Conservation (phyloP, 768 basidiomycete genomes). For the Panellus pusillus region DNA sequence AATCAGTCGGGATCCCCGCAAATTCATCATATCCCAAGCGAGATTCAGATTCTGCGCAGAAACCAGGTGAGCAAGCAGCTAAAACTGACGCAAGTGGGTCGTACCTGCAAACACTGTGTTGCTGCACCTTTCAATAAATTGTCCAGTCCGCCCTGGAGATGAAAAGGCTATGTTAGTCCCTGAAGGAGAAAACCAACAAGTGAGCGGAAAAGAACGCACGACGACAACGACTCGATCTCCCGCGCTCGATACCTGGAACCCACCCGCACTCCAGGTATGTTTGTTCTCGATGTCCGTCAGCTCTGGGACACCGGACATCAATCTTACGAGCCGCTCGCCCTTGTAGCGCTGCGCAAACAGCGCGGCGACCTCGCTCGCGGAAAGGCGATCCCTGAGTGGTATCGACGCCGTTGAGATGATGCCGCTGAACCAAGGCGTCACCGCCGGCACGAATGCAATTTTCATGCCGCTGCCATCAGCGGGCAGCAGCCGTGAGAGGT, state of each 20-base stretch:
- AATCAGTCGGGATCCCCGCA: slow-evolving; percentile 63
- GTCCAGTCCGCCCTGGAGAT: slow-evolving; percentile 80
- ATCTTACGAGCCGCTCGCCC: slow-evolving; percentile 68
- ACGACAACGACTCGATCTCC: slow-evolving; percentile 94
- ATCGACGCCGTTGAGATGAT: slow-evolving; percentile 87
- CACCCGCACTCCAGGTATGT: slow-evolving; percentile 91
- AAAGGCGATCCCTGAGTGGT: slow-evolving; percentile 66
- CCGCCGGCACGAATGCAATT: slow-evolving; percentile 83
- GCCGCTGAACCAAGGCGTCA: slow-evolving; percentile 95
- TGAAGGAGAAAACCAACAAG: neutral
- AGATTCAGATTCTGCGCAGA: slow-evolving; percentile 79
- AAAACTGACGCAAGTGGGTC: slow-evolving; percentile 25
- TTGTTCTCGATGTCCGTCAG: slow-evolving; percentile 74
- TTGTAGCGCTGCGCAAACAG: slow-evolving; percentile 80
- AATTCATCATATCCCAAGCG: slow-evolving; percentile 85
- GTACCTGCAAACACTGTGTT: slow-evolving; percentile 94
- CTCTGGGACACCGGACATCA: slow-evolving; percentile 70
- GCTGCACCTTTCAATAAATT: slow-evolving; percentile 98
- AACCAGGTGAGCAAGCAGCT: neutral
- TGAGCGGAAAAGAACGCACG: slow-evolving; percentile 44
- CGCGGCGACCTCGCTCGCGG: slow-evolving; percentile 68
- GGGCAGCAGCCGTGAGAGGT: slow-evolving; percentile 66
- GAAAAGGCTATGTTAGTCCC: neutral
- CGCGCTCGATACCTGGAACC: slow-evolving; percentile 88
- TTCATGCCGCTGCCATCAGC: slow-evolving; percentile 39